phyloP scores from a whole-genome alignment of 2,329 filamentous ascomycete species.

The Calycina marina region DNA sequence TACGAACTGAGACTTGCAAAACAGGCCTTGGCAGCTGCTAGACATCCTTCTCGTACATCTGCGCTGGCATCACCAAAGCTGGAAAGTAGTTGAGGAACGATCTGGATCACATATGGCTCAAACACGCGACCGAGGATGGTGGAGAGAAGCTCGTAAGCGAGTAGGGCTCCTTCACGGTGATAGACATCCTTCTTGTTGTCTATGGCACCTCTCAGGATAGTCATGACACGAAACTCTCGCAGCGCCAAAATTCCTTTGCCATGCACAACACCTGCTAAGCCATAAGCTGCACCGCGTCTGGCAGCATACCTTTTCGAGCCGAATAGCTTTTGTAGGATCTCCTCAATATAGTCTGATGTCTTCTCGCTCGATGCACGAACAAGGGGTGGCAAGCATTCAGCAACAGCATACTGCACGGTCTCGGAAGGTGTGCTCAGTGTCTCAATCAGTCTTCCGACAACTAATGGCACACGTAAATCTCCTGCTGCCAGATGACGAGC shows the following conservation, averaged over 20 bases:
- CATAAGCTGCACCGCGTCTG: conserved; percentile 87
- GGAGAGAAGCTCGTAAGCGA: conserved; percentile 84
- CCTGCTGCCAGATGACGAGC: conserved; percentile 73
- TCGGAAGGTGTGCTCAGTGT: conserved; percentile 92
- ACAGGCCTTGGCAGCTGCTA: conserved; percentile 86
- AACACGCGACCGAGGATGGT: conserved; percentile 77
- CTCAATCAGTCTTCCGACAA: conserved; percentile 71
- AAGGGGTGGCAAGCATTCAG: conserved; percentile 85
- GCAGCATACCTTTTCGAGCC: conserved; percentile 84
- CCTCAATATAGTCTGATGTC: conserved; percentile 63
- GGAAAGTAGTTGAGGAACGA: conserved; percentile 77
- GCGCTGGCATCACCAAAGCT: conserved; percentile 81
- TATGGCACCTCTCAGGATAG: conserved; percentile 62
- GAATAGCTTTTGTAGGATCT: conserved; percentile 69
- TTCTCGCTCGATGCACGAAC: conserved; percentile 68
- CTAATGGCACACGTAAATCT: conserved; percentile 76
- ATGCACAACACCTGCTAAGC: conserved; percentile 75
- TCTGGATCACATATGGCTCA: conserved; percentile 91
- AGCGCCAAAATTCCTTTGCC: conserved; percentile 76
- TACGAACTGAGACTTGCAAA: conserved; percentile 90
- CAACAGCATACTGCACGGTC: conserved; percentile 90
- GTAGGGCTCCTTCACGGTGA: conserved; percentile 73
- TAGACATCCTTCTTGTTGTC: conserved; percentile 92
- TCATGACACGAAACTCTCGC: conserved; percentile 74
- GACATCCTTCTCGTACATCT: conserved; percentile 83